A percentile compares a stretch with the other conserved stretches of the same genome.
phyloP scores from a whole-genome alignment of 495 filamentous ascomycete species.

The Xylaria nigripes region DNA sequence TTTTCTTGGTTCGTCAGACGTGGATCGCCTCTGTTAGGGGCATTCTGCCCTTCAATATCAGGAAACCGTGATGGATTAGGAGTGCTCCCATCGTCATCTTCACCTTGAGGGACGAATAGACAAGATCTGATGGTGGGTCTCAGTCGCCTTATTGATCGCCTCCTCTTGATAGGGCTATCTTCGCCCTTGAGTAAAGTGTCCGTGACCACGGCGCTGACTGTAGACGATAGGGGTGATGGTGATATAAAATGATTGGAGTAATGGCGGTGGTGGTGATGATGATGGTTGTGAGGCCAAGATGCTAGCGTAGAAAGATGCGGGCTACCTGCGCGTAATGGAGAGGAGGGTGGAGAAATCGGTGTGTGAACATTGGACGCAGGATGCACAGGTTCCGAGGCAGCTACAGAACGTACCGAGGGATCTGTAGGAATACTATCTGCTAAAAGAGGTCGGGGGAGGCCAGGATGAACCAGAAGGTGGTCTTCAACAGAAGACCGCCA shows the following conservation, averaged over 20 bases:
- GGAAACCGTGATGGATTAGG: constrained; percentile 14
- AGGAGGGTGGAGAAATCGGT: constrained; percentile 14
- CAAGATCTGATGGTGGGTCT: constrained; percentile 33
- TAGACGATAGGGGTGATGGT: constrained; percentile 41
- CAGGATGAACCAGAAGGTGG: constrained; percentile 17
- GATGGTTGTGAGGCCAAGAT: constrained; percentile 27
- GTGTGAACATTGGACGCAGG: constrained; percentile 15
- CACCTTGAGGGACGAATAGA: constrained; percentile 33
- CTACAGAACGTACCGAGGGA: constrained; percentile 23
- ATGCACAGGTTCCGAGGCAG: constrained; percentile 24
- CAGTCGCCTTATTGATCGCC: constrained; percentile 23
- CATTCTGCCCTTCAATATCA: constrained; percentile 10
- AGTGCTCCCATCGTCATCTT: constrained; percentile 12
- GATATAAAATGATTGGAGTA: constrained; percentile 35
- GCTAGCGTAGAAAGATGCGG: constrained; percentile 21
- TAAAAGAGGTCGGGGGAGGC: constrained; percentile 26
- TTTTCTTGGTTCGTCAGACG: constrained; percentile 9
- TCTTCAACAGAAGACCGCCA: constrained; percentile 25
- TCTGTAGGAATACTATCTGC: constrained; percentile 32
- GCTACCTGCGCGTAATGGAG: constrained; percentile 24
- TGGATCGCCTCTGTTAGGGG: constrained; percentile 16
- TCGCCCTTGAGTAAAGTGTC: constrained; percentile 35
- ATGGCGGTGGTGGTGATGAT: constrained; percentile 27
- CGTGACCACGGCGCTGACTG: constrained; percentile 38
- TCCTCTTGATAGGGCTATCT: constrained; percentile 24